Base-by-base conservation (phyloP, 1,284 basidiomycete species). In the Leccinum pachyderme region DNA sequence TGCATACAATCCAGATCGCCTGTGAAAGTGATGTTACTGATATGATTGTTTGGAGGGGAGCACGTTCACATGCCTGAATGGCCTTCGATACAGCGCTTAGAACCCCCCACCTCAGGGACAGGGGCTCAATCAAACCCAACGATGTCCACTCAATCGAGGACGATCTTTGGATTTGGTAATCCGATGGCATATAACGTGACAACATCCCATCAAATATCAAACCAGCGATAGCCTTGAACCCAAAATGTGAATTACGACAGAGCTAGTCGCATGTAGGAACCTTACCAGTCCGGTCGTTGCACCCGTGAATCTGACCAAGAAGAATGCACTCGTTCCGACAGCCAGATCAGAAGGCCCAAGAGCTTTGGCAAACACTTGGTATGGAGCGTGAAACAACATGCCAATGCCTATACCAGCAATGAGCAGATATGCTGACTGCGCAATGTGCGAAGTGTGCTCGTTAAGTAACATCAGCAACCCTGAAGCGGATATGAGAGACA, bases 231-330 rank as follows among this genome's bases (percentile, higher is more conserved):
- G 89, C 81, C 89, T 91, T 63, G 24, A 59, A 59, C 56, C 32
- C 49, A 50, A 39, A 57, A 47, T 48, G 57, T 66, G 54, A 59
- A 43, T 53, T 28, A 54, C 43, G 33, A 46, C 31, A 61, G 56
- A 48, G 43, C 18, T 18, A 54, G 49, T 47, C 32, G 31, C 24
- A 33, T 35, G 32, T 7, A 49, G 31, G 27, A 47, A 50, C 70
- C 84, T 63, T 69, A 89, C 89, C 72, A 92, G 69, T 57, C 90
- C 89, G 49, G 87, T 77, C 5, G 89, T 90, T 31, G 89, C 86
- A 13, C 89, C 89, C 37, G 89, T 91, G 72, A 91, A 92, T 44
- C 89, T 79, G 47, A 91, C 87, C 53, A 92, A 77, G 70, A 92
- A 91, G 67, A 92, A 91, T 24, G 88, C 89, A 66, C 87, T 86